These are phyloP conservation scores for Kluyveromyces aestuarii DNA, from an alignment of 805 yeast genomes.

Conservation along the genomic window DNA sequence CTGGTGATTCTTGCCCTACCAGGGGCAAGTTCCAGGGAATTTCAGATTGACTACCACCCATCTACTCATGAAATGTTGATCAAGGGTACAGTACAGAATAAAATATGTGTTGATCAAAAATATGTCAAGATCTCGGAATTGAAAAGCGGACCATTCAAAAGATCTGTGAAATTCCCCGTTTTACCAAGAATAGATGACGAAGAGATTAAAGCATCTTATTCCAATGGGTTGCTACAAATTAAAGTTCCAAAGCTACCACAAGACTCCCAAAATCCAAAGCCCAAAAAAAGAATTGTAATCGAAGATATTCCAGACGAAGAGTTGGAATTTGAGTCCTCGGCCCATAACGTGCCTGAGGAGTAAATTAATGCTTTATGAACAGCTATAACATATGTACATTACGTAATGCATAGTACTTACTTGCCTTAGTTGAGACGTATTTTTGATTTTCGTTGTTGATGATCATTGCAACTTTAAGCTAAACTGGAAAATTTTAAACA, in stretches of 20 bases:
- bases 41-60: slow-evolving; percentile 52
- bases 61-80: slow-evolving; percentile 43
- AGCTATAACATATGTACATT: not conserved
- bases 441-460: not conserved
- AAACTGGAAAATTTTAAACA: not conserved
- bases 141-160: slow-evolving; percentile 47
- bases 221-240: slow-evolving; percentile 46
- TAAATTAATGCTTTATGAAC: too few relatives aligned
- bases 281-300: slow-evolving; percentile 37
- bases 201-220: slow-evolving; percentile 42
- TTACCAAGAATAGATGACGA: slow-evolving; percentile 46
- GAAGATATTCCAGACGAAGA: slow-evolving; percentile 45
- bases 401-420: too few relatives aligned
- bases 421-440: not conserved
- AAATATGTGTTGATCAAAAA: slow-evolving; percentile 31
- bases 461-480: not conserved
- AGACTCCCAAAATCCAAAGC: slow-evolving; percentile 27
- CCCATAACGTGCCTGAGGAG: not conserved
- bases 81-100: slow-evolving; percentile 39
- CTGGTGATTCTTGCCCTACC: slow-evolving; percentile 44
- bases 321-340: slow-evolving; percentile 27
- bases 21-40: slow-evolving; percentile 46
- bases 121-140: slow-evolving; percentile 42
- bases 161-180: slow-evolving; percentile 47
- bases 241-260: slow-evolving; percentile 38